Conservation (phyloP, 192 early-diverging fungal species). For the Pecoramyces ruminantium region DNA sequence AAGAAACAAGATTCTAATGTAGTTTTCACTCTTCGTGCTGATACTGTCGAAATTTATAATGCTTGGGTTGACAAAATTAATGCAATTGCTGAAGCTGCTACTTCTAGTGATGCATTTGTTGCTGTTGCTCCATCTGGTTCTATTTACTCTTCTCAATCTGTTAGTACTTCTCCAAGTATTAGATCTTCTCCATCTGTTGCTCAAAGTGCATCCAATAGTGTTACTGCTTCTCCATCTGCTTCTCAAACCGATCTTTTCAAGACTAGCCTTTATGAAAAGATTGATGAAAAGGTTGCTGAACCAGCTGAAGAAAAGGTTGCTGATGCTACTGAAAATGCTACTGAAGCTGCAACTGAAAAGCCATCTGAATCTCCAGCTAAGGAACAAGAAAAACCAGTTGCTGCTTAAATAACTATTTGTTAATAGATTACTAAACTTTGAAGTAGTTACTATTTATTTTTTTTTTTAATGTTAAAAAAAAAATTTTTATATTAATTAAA, state of each 20-base stretch:
- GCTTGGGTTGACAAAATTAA: neutral
- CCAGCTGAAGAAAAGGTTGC: too few species aligned
- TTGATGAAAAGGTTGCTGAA: too few species aligned
- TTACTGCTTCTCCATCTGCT: neutral
- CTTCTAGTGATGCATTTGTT: neutral
- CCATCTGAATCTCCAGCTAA: neutral
- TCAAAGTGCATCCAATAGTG: neutral
- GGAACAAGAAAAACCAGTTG: neutral
- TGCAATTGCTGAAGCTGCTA: neutral
- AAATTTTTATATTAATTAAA: too few species aligned
- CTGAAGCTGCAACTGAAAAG: too few species aligned
- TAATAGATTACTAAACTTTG: neutral
- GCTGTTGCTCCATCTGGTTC: neutral
- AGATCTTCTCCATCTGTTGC: neutral
- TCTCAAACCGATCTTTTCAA: neutral
- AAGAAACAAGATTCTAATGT: neutral
- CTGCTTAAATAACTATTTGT: neutral
- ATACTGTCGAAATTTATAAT: neutral
- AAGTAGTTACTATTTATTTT: neutral
- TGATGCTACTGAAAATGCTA: too few species aligned
- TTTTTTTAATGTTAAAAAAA: too few species aligned
- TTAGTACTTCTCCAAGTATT: neutral
- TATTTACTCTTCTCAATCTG: neutral
- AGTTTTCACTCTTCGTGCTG: neutral
- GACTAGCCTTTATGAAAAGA: neutral